phyloP scores from a whole-genome alignment of 2,329 filamentous ascomycete species.

The Cladosporium sp. region DNA sequence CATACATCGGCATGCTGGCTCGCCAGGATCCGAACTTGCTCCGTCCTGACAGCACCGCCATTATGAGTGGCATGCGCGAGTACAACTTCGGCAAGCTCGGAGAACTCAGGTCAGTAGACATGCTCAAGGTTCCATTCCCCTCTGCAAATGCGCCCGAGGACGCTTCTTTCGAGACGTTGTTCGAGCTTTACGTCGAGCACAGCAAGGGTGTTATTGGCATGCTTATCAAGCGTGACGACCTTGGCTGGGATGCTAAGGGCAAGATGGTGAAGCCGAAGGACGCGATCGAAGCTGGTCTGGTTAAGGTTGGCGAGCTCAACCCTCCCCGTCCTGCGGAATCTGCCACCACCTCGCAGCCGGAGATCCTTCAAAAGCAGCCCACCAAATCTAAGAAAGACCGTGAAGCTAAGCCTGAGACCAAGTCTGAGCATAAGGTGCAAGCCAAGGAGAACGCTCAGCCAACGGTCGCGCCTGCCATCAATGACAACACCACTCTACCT shows the following conservation, averaged over 20 bases:
- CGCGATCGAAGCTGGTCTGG: conserved; percentile 70
- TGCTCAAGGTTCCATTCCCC: conserved; percentile 70
- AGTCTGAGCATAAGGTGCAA: conserved; percentile 19
- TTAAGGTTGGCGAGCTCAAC: conserved; percentile 69
- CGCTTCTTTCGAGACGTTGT: conserved; percentile 71
- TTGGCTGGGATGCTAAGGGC: conserved; percentile 89
- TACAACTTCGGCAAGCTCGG: conserved; percentile 89
- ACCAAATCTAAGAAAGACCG: conserved; percentile 21
- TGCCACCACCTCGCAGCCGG: conserved; percentile 22
- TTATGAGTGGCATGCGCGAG: conserved; percentile 94
- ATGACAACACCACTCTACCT: conserved; percentile 26
- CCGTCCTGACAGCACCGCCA: conserved; percentile 89
- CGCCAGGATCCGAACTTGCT: conserved; percentile 71
- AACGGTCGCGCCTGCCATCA: neutral
- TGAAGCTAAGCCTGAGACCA: neutral
- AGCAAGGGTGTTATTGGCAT: conserved; percentile 94
- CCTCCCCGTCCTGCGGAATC: conserved; percentile 27
- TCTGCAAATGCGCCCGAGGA: conserved; percentile 61
- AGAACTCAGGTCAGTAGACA: conserved; percentile 83
- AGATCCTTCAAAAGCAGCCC: conserved; percentile 26
- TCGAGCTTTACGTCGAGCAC: conserved; percentile 96
- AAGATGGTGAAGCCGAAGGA: conserved; percentile 80
- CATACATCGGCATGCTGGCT: conserved; percentile 77
- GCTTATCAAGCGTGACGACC: conserved; percentile 79
- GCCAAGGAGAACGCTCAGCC: conserved; percentile 13